Conservation (phyloP, 1,284 basidiomycete genomes). For the Sporisorium scitamineum region DNA sequence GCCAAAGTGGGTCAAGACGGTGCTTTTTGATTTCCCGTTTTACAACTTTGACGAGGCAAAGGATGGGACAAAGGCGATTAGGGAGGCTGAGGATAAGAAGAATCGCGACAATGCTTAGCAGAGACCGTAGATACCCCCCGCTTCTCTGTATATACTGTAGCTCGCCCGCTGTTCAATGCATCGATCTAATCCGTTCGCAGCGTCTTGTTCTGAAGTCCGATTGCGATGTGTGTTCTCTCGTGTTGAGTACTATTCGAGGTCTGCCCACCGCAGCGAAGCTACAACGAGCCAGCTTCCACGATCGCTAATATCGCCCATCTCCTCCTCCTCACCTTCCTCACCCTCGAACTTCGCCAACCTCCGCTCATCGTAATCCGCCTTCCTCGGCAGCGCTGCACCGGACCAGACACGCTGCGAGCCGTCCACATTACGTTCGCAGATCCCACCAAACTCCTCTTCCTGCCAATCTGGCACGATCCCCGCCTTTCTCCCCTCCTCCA, state of each 20-base stretch:
- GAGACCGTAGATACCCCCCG: slow-evolving; percentile 14
- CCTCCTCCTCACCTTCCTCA: slow-evolving; percentile 31
- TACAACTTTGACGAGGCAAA: slow-evolving; percentile 64
- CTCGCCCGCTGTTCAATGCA: slow-evolving; percentile 9
- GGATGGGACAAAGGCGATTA: slow-evolving; percentile 54
- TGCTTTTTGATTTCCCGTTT: slow-evolving; percentile 74
- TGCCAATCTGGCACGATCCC: slow-evolving; percentile 53
- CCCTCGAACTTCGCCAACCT: background rate
- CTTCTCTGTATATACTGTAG: background rate
- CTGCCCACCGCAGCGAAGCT: slow-evolving; percentile 51
- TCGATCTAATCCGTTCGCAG: background rate
- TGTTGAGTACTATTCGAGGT: slow-evolving; percentile 14
- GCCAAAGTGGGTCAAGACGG: slow-evolving; percentile 75
- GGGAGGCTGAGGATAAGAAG: slow-evolving; percentile 55
- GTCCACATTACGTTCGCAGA: slow-evolving; percentile 54
- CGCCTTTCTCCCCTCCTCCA: slow-evolving; percentile 10
- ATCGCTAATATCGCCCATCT: slow-evolving; percentile 64
- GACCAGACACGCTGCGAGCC: slow-evolving; percentile 40
- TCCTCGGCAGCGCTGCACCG: slow-evolving; percentile 18
- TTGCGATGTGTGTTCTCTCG: background rate
- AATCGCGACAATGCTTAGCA: slow-evolving; percentile 26
- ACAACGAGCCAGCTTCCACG: slow-evolving; percentile 63
- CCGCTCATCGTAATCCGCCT: slow-evolving; percentile 11
- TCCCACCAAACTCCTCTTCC: slow-evolving; percentile 36
- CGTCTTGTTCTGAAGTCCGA: background rate